Conservation (phyloP, 2,329 filamentous ascomycete species). For the Westerdykella aurantiaca region DNA sequence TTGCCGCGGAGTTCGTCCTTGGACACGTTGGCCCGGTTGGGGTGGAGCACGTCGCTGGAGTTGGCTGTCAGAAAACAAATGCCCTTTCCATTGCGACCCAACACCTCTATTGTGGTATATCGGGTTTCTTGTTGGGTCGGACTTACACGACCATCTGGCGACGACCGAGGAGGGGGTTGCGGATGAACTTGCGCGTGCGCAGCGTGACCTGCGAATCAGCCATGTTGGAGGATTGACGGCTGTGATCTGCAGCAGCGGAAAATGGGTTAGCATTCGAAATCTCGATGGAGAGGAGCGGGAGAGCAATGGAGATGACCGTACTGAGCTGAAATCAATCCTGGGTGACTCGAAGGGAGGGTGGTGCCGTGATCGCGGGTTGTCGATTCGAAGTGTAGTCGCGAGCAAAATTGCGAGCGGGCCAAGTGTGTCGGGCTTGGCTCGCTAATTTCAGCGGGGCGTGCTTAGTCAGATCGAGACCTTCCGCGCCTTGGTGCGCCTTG, state of each 20-base stretch:
- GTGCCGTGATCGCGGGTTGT: constrained; percentile 28
- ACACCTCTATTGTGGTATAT: background rate
- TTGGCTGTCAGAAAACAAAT: constrained; percentile 24
- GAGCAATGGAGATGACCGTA: constrained; percentile 15
- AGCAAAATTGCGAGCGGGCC: too few species aligned
- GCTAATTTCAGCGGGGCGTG: too few species aligned
- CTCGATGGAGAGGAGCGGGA: background rate
- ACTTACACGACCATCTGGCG: constrained; percentile 99
- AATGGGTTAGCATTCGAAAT: constrained; percentile 4
- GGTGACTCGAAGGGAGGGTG: constrained; percentile 25
- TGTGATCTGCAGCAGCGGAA: constrained; percentile 19
- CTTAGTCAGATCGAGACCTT: too few species aligned
- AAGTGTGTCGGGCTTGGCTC: too few species aligned
- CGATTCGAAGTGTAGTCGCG: constrained; percentile 6
- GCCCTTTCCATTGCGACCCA: constrained; percentile 10
- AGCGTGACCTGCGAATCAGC: constrained; percentile 61
- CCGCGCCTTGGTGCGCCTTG: too few species aligned
- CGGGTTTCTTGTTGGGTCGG: constrained; percentile 11
- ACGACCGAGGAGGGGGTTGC: constrained; percentile 96
- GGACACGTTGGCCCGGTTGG: constrained; percentile 95
- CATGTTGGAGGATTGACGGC: constrained; percentile 57
- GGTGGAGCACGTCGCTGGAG: constrained; percentile 96
- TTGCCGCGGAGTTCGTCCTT: constrained; percentile 98
- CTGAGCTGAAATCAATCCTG: constrained; percentile 33
- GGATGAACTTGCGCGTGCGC: constrained; percentile 99